These are phyloP conservation scores for Ilyonectria mors-panacis DNA, from an alignment of 2,329 filamentous ascomycete species.

Conservation along the genomic window DNA sequence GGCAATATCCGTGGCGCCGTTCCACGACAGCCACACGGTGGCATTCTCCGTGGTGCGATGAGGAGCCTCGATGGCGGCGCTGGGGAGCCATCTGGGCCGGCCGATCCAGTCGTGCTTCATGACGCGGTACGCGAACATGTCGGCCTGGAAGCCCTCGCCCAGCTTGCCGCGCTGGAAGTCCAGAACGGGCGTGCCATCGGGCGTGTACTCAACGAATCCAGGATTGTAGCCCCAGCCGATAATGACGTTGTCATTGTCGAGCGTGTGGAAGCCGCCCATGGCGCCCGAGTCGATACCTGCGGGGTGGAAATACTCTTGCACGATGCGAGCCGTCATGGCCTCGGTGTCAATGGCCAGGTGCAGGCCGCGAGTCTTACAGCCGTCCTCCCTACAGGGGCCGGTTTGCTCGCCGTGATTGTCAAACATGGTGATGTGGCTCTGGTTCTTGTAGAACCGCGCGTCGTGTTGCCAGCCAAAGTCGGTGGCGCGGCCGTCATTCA, in stretches of 20 bases:
- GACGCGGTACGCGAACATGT: constrained; percentile 51
- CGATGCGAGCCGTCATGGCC: constrained; percentile 49
- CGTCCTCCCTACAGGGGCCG: constrained; percentile 42
- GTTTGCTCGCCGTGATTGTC: constrained; percentile 56
- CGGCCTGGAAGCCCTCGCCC: constrained; percentile 37
- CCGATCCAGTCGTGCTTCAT: constrained; percentile 48
- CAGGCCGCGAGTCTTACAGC: constrained; percentile 50
- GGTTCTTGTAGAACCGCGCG: constrained; percentile 50
- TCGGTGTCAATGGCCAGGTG: constrained; percentile 49
- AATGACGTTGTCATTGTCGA: constrained; percentile 49
- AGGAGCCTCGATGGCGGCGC: constrained; percentile 46
- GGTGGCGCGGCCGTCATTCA: constrained; percentile 52
- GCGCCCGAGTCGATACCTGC: constrained; percentile 43
- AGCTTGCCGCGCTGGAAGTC: constrained; percentile 46
- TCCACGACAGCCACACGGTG: constrained; percentile 50
- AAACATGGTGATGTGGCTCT: constrained; percentile 54
- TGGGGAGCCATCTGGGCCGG: constrained; percentile 49
- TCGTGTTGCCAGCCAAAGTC: constrained; percentile 59
- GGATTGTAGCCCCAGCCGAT: constrained; percentile 50
- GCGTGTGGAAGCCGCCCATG: constrained; percentile 47
- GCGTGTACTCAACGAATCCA: constrained; percentile 47
- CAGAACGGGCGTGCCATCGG: constrained; percentile 44
- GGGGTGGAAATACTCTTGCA: constrained; percentile 51
- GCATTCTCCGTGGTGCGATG: constrained; percentile 43
- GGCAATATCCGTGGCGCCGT: constrained; percentile 50